Evolutionary conservation across 108 stramenopile species (phyloP), one percentile per base, ranked within the genome.

Genomic region (Discostella pseudostelligera): DNA sequence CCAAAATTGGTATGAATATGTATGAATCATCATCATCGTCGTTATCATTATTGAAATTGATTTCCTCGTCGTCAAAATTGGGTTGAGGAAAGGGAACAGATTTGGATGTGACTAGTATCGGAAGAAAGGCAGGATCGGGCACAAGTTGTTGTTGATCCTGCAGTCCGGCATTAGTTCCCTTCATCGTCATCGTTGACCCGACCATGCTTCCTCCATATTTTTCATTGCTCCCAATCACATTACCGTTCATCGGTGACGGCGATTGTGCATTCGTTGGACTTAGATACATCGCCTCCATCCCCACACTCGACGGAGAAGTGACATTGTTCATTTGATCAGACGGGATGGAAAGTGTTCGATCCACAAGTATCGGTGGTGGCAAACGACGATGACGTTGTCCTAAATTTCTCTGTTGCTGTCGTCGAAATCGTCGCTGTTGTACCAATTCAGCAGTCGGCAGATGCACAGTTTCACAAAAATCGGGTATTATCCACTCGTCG

Each of bases 401-500:
- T 6, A 53, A 56, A 25, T 21, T 16, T 22, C 24, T 8, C 44
- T 35, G 47, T 11, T 35, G 10, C n/a, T 40, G 47, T 10, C 13
- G 42, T 35, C 26, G 43, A 19, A 48, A 39, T 14, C 51, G 40
- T 8, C 37, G 26, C 13, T 39, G 49, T 36, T 61, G 42, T 24
- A 37, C 46, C 3, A 56, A 66, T 59, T 66, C 65, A 7, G 62
- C 21, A 17, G 50, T 69, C 0, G 85, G 85, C 51, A 89, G 66
- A 39, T 69, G 64, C 4, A 89, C 24, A 1, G 24, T 53, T 19
- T 69, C 69, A 44, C 75, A 88, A 39, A 80, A 65, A 10, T 83
- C 73, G 5, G 92, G 92, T 43, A 89, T 77, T 12, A 73, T 58
- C 92, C 92, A 93, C 65, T 88, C 85, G 39, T 88, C 74, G 45